Evolutionary conservation across 371 early-diverging fungal species (phyloP).

Genomic region (Capillidium rhysosporum): DNA sequence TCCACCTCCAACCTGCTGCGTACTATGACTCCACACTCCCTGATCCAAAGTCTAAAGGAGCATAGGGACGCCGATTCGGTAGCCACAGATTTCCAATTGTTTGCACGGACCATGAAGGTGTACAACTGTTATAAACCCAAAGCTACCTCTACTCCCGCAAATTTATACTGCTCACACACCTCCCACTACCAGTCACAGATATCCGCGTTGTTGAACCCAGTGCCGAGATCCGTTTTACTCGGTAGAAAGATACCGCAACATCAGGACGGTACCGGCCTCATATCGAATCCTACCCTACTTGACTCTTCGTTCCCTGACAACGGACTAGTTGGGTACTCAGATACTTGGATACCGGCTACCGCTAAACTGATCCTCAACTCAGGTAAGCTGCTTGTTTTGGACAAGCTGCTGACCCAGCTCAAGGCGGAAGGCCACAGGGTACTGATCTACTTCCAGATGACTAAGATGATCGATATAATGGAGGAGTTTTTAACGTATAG

Average conservation of each 20-base stretch:
- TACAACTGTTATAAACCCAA: constrained; percentile 16
- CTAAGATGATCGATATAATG: constrained; percentile 92
- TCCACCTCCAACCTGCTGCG: neutral
- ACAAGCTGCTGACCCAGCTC: constrained; percentile 68
- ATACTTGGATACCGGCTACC: constrained; percentile 26
- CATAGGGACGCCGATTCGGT: neutral
- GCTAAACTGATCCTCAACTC: constrained; percentile 76
- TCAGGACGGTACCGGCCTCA: constrained; percentile 7
- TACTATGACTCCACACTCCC: constrained; percentile 2
- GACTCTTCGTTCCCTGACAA: constrained; percentile 16
- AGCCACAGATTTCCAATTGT: constrained; percentile 9
- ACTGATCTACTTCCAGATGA: constrained; percentile 98
- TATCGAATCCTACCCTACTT: constrained; percentile 9
- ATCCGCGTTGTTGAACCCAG: constrained; percentile 1
- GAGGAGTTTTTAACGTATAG: constrained; percentile 84
- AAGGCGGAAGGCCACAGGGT: constrained; percentile 87
- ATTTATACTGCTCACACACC: constrained; percentile 35
- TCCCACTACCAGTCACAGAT: constrained; percentile 30
- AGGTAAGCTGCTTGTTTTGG: constrained; percentile 84
- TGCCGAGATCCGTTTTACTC: too few relatives aligned
- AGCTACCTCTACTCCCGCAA: constrained; percentile 40
- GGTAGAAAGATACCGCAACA: too few relatives aligned
- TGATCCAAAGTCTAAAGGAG: neutral
- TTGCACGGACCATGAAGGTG: constrained; percentile 12
- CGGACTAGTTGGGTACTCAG: constrained; percentile 13